Base-by-base conservation (phyloP, 176 grass and related monocot genomes). In the Oryza longistaminata region DNA sequence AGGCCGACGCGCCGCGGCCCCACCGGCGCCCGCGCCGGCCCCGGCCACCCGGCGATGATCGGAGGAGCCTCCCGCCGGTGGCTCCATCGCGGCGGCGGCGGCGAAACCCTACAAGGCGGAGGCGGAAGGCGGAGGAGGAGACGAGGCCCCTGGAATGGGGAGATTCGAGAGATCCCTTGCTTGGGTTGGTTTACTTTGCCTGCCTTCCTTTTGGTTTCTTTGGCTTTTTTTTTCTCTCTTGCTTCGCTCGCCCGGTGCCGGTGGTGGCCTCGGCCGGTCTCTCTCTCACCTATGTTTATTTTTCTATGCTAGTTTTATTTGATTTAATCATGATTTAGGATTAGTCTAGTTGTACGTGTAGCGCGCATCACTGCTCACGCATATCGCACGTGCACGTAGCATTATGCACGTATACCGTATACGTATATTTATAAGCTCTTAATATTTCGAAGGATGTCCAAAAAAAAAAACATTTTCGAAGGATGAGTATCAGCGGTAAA, bases 41-140 rank as follows among this genome's bases (percentile, higher is more conserved):
- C 75, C 75, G n/a, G 67, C 9, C 0, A 72, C 82, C n/a, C 90
- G 73, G 79, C 86, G 88, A 76, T 87, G 88, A 76, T 87, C 78
- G 65, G 85, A 61, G 67, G 93, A 77, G 80, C 60, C 69, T 34
- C 66, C 88, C 19, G 65, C 79, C 45, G 76, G 76, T 66, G 82
- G 70, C 61, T 95, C 90, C 93, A 92, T 95, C 48, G n/a, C n/a
- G n/a, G n/a, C n/a, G n/a, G 46, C 71, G 39, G 79, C 61, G 69
- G 49, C 16, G 50, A 68, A 64, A 71, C 67, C 79, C 68, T 78
- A 58, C 45, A 48, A 43, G 68, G 42, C 17, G 42, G 26, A 55
- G 66, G 48, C 79, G 67, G 79, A n/a, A 86, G 64, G 66, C 68
- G 87, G 62, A 71, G 55, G 68, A 74, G 76, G 76, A 58, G 81